Percentiles rank a stretch among this genome's conserved stretches.
phyloP scores from a whole-genome alignment of 805 yeast species.

The Ascoidea tarda region DNA sequence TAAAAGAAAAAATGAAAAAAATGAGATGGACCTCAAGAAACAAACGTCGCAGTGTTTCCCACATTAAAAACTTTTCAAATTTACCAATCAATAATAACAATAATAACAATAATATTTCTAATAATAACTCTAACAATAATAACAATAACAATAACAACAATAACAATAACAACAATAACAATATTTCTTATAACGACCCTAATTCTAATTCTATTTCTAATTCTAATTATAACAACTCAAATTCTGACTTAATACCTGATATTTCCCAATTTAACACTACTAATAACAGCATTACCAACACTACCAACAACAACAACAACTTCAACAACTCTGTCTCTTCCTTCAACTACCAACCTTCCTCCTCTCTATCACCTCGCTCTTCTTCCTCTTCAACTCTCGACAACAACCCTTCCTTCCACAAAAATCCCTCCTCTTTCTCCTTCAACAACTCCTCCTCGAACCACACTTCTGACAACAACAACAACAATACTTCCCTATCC shows the following conservation, averaged over 20 bases:
- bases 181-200: not conserved
- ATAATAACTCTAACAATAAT: not conserved
- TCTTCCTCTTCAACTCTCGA: too few species aligned
- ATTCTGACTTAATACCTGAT: not conserved
- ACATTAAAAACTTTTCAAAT: constrained; percentile 3
- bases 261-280: not conserved
- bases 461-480: not conserved
- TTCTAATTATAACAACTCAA: constrained; percentile 1
- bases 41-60: not conserved
- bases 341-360: too few species aligned
- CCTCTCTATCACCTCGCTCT: too few species aligned
- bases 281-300: not conserved
- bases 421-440: too few species aligned
- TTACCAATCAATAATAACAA: not conserved
- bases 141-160: not conserved
- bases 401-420: too few species aligned
- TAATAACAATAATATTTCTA: not conserved
- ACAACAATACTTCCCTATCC: too few species aligned
- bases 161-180: not conserved
- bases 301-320: not conserved
- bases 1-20: not conserved
- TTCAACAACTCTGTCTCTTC: too few species aligned
- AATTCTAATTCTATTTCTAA: not conserved
- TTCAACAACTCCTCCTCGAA: too few species aligned
- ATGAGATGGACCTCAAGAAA: not conserved